Evolutionary conservation across 768 basidiomycete genomes (phyloP), one percentile per base, ranked within the genome.

Genomic region (Pisolithus sp.): DNA sequence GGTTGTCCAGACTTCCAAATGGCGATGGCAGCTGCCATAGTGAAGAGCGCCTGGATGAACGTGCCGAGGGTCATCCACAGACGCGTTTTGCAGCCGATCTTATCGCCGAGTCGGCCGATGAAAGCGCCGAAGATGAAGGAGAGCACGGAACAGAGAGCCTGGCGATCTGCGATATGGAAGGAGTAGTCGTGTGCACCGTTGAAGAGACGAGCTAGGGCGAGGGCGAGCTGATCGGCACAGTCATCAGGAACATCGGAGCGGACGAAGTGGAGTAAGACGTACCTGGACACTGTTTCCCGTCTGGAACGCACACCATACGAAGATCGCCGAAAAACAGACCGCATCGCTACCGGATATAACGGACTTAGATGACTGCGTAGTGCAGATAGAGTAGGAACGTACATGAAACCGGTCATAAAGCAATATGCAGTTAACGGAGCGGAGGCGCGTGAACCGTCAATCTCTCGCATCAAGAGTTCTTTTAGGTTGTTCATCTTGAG

Each of bases 191-290:
- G 73, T 62, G 17, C 71, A 57, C 23, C 76, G 68, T 63, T 74
- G 67, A 90, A 92, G n/a, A 90, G 80, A 8, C 92, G 81, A 0
- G 87, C 89, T 47, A 94, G 62, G 3, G 92, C 91, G 23, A 94
- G 71, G 1, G 86, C 78, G 13, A 94, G 74, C 83, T 93, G 69
- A 6, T 34, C 36, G 31, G 17, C 20, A 4, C 20, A n/a, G 4
- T 26, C 5, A 12, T 31, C 31, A 36, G 30, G 40, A 41, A 37
- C 4, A 31, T 8, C 2, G 31, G 0, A 36, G 46, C 21, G 7
- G 34, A 15, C 21, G 46, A 47, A 15, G 12, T 21, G 18, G 46
- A 49, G 45, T 45, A 34, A n/a, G 46, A 58, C 69, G 51, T 53
- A 82, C 81, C 76, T 83, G 81, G 3, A 79, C 75, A 56, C 80